phyloP scores from a whole-genome alignment of 148 eudicot species.

The Nepenthes gracilis region DNA sequence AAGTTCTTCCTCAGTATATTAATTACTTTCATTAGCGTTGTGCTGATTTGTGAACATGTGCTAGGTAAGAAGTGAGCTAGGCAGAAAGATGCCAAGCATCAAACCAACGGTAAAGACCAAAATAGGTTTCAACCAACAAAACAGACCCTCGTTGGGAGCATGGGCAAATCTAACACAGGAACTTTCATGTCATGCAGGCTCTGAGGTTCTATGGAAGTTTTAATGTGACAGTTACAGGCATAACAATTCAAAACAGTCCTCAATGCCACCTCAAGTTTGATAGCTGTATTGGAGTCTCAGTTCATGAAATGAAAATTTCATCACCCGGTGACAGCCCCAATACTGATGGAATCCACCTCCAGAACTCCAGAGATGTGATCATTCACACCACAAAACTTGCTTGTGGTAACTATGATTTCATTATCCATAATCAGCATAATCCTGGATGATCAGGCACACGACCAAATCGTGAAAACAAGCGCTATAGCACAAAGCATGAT shows the following conservation, averaged over 20 bases:
- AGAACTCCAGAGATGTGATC: slow-evolving; percentile 68
- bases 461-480: no score
- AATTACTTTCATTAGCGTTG: slow-evolving; percentile 2
- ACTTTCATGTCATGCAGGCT: slow-evolving; percentile 45
- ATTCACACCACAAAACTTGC: slow-evolving; percentile 63
- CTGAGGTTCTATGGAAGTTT: slow-evolving; percentile 76
- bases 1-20: slow-evolving; percentile 1
- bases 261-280: slow-evolving; percentile 89
- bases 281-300: slow-evolving; percentile 61
- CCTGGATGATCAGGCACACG: no score
- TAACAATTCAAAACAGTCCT: slow-evolving; percentile 82
- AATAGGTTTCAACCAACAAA: background rate
- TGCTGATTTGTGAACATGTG: slow-evolving; percentile 15
- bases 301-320: slow-evolving; percentile 38
- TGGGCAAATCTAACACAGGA: slow-evolving; percentile 3
- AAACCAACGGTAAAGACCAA: slow-evolving; percentile 72
- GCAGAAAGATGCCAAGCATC: slow-evolving; percentile 58
- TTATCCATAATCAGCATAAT: background rate
- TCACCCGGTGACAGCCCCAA: slow-evolving; percentile 95
- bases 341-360: slow-evolving; percentile 93
- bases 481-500: no score
- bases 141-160: background rate
- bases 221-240: slow-evolving; percentile 86
- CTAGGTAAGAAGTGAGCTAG: slow-evolving; percentile 54
- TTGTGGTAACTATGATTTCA: slow-evolving; percentile 43